Conservation (phyloP, 202 grass and related monocot genomes). For the Setaria italica region DNA sequence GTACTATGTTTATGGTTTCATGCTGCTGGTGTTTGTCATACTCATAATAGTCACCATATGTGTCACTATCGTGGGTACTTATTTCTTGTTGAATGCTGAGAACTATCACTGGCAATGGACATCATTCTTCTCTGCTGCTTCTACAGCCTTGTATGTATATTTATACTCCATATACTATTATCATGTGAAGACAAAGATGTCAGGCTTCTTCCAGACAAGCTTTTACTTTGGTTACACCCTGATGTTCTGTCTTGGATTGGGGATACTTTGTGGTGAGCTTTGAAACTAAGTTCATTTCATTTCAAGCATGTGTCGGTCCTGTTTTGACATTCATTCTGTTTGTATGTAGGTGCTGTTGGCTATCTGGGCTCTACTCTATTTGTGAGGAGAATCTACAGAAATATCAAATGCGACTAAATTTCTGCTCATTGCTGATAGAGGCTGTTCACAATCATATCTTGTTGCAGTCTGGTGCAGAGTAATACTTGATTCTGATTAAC, state of each 20-base stretch:
- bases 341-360: constrained; percentile 83
- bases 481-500: constrained; percentile 65
- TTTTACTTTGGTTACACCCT: constrained; percentile 96
- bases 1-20: constrained; percentile 96
- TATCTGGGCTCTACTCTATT: constrained; percentile 91
- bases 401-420: constrained; percentile 97
- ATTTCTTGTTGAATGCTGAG: constrained; percentile 91
- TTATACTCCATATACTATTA: constrained; percentile 93
- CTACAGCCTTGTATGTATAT: constrained; percentile 82
- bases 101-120: constrained; percentile 98
- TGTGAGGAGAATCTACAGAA: constrained; percentile 99
- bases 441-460: constrained; percentile 43
- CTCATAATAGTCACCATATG: constrained; percentile 86
- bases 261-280: constrained; percentile 85
- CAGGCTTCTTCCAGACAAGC: constrained; percentile 93
- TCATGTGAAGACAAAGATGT: constrained; percentile 95
- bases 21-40: constrained; percentile 93
- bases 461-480: constrained; percentile 40
- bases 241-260: constrained; percentile 90
- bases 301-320: not conserved
- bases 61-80: constrained; percentile 94
- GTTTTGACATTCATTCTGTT: constrained; percentile 30
- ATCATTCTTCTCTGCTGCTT: constrained; percentile 95
- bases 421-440: constrained; percentile 33
- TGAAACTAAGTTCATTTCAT: constrained; percentile 17